phyloP scores from a whole-genome alignment of 306 rosid species.

The Cajanus cajan region DNA sequence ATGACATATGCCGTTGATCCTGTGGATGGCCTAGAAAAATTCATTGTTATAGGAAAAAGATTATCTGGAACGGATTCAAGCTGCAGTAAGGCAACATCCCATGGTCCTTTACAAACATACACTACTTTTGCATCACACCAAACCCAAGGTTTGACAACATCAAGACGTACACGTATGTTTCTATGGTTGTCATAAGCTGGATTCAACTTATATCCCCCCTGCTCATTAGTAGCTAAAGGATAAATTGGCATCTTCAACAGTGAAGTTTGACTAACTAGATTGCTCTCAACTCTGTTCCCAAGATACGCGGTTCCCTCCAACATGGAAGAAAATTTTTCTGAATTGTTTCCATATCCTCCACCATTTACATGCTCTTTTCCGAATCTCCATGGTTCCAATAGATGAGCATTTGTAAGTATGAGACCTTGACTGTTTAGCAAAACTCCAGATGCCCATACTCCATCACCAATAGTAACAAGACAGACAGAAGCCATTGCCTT shows the following conservation, averaged over 20 bases:
- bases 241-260: constrained; percentile 24
- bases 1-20: constrained; percentile 85
- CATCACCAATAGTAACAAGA: constrained; percentile 80
- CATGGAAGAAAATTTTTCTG: constrained; percentile 29
- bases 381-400: constrained; percentile 92
- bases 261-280: constrained; percentile 34
- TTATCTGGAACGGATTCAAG: constrained; percentile 67
- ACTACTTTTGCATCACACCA: constrained; percentile 86
- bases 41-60: constrained; percentile 60
- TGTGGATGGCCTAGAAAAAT: constrained; percentile 57
- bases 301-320: constrained; percentile 35
- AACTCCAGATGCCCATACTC: constrained; percentile 95
- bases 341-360: constrained; percentile 39
- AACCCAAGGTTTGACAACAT: constrained; percentile 67
- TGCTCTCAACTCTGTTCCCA: constrained; percentile 29
- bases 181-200: constrained; percentile 40
- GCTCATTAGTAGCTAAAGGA: constrained; percentile 41
- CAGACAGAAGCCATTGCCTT: constrained; percentile 80
- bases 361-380: constrained; percentile 58
- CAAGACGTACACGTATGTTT: constrained; percentile 74
- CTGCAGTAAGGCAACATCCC: constrained; percentile 89
- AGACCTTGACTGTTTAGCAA: constrained; percentile 77
- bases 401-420: constrained; percentile 91
- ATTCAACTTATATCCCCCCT: constrained; percentile 33
- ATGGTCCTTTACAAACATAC: constrained; percentile 81